Conservation (phyloP, 768 basidiomycete species). For the Psilocybe subaeruginosa region DNA sequence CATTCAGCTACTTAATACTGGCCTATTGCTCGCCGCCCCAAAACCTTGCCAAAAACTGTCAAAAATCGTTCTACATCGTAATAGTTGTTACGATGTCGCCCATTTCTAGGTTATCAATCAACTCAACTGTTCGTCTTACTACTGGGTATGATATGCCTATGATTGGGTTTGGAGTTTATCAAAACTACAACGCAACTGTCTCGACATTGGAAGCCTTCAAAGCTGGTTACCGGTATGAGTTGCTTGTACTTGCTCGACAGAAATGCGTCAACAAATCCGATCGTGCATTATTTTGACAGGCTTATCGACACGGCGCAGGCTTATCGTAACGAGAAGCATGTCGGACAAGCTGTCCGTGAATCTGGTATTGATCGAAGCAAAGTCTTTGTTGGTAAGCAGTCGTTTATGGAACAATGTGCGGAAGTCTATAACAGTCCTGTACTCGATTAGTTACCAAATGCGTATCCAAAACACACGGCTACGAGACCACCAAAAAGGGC, state of each 20-base stretch:
- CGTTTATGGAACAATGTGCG: neutral
- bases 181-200: neutral
- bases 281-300: conserved; percentile 31
- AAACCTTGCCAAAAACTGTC: neutral
- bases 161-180: neutral
- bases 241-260: neutral
- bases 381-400: conserved; percentile 68
- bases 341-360: conserved; percentile 60
- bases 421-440: conserved; percentile 1
- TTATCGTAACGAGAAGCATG: conserved; percentile 67
- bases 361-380: conserved; percentile 59
- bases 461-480: conserved; percentile 58
- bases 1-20: too few species aligned
- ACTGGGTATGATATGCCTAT: neutral
- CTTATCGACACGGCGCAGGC: conserved; percentile 77
- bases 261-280: neutral
- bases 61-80: too few species aligned
- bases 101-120: neutral
- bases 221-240: conserved; percentile 34
- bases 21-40: too few species aligned
- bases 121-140: neutral
- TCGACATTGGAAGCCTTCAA: neutral
- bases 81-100: neutral
- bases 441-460: conserved; percentile 64
- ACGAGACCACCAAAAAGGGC: conserved; percentile 58